Base-by-base conservation (phyloP, 306 rosid genomes). In the Vicia sativa region DNA sequence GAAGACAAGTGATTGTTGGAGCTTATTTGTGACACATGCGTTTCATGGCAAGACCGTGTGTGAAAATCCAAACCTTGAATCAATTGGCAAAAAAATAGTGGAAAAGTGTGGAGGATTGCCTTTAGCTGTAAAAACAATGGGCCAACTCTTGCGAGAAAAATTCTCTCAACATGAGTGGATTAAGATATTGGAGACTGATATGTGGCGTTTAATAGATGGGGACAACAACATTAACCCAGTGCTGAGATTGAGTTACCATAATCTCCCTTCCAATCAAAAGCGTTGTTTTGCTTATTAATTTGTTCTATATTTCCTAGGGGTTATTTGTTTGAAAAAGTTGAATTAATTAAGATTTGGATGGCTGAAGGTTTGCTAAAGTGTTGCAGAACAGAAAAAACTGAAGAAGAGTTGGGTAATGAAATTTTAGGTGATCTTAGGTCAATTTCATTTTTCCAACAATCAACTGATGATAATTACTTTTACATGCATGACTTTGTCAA, bases 41-140 rank as follows among this genome's bases (percentile, higher is more conserved):
- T n/a, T n/a, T n/a, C n/a, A n/a, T n/a, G n/a, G n/a, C n/a, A n/a
- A n/a, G n/a, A n/a, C n/a, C n/a, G n/a, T n/a, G n/a, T n/a, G n/a
- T n/a, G n/a, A n/a, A n/a, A n/a, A n/a, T n/a, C n/a, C n/a, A n/a
- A n/a, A n/a, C n/a, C n/a, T n/a, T n/a, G n/a, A n/a, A n/a, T n/a
- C n/a, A n/a, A n/a, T n/a, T 13, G 48, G 48, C 48, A 13, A 43
- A 16, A 43, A 43, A 43, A 13, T 43, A 4, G 16, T 43, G 5
- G 48, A 43, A 43, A 43, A 43, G 48, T 43, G 48, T 43, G 48
- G 48, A 43, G 48, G 48, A 7, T 43, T 43, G 48, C 48, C 48
- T 43, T 13, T 43, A 43, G 48, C 48, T 43, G 48, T 43, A 13
- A 43, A 43, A 43, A 4, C 48, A 13, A 4, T 43, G 16, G 48